Conservation (phyloP, 306 rosid species). For the Fragaria ananassa region DNA sequence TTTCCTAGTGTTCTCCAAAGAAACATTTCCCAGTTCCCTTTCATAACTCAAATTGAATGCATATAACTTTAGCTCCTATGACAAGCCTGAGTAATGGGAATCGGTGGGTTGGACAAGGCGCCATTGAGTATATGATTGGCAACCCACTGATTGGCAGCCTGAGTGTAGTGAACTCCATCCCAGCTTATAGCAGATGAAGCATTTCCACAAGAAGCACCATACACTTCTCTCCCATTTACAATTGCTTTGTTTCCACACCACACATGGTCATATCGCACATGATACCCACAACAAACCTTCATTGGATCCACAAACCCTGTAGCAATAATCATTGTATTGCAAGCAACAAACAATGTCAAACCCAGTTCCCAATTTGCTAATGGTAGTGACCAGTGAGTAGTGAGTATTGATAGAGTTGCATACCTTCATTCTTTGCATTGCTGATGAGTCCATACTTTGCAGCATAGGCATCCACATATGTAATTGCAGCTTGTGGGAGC, state of each 20-base stretch:
- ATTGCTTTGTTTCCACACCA: conserved; percentile 69
- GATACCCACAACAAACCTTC: conserved; percentile 88
- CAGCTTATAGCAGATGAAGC: conserved; percentile 58
- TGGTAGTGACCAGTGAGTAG: background rate
- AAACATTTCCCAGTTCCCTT: background rate
- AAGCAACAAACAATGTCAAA: background rate
- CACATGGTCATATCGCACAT: conserved; percentile 68
- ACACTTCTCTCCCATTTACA: conserved; percentile 55
- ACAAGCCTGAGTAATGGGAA: conserved; percentile 72
- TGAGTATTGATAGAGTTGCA: background rate
- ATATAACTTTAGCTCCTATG: conserved; percentile 29
- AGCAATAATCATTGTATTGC: background rate
- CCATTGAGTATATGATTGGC: conserved; percentile 66
- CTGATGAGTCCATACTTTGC: conserved; percentile 79
- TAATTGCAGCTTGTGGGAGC: conserved; percentile 79
- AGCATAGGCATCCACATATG: conserved; percentile 72
- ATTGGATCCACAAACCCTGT: conserved; percentile 73
- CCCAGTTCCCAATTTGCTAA: background rate
- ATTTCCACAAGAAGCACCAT: conserved; percentile 65
- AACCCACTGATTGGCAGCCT: conserved; percentile 80
- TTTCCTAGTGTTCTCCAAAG: background rate
- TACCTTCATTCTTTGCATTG: conserved; percentile 70
- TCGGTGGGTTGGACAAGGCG: conserved; percentile 54
- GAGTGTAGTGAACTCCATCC: conserved; percentile 92
- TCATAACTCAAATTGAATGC: background rate